Evolutionary conservation across 768 basidiomycete species (phyloP).

Genomic region (Krasilnikovozyma curviuscula): DNA sequence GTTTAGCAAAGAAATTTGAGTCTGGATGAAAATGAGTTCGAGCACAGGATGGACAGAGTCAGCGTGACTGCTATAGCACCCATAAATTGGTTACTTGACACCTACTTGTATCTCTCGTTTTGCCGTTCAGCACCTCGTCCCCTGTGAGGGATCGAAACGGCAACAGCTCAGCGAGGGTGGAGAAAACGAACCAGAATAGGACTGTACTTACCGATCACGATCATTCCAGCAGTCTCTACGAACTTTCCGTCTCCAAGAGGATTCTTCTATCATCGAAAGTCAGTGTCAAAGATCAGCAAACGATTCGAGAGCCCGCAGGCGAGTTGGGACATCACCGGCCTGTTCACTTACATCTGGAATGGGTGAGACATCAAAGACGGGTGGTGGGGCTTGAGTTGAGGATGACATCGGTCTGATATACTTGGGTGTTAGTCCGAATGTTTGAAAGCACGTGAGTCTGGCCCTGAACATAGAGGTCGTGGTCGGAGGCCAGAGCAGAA

Average conservation of each 20-base stretch:
- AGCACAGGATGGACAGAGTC: constrained; percentile 35
- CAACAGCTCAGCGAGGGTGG: neutral
- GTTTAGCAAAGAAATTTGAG: constrained; percentile 58
- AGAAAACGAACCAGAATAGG: neutral
- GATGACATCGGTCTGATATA: too few relatives aligned
- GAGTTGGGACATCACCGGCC: too few relatives aligned
- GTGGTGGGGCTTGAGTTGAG: too few relatives aligned
- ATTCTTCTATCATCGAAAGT: constrained; percentile 31
- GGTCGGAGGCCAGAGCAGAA: too few relatives aligned
- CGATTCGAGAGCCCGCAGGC: too few relatives aligned
- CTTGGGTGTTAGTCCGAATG: too few relatives aligned
- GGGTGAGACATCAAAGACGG: too few relatives aligned
- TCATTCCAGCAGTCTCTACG: constrained; percentile 44
- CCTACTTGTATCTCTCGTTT: constrained; percentile 38
- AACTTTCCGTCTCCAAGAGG: constrained; percentile 48
- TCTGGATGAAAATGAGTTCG: neutral
- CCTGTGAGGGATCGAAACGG: constrained; percentile 26
- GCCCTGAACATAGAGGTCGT: too few relatives aligned
- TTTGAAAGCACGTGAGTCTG: too few relatives aligned
- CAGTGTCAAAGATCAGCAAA: too few relatives aligned
- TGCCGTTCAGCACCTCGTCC: constrained; percentile 82
- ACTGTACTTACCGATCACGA: neutral
- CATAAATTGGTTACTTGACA: neutral
- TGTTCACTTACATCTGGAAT: too few relatives aligned
- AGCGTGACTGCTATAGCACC: constrained; percentile 32